Conservation (phyloP, 108 stramenopile species). For the Aurantiochytrium sp. region DNA sequence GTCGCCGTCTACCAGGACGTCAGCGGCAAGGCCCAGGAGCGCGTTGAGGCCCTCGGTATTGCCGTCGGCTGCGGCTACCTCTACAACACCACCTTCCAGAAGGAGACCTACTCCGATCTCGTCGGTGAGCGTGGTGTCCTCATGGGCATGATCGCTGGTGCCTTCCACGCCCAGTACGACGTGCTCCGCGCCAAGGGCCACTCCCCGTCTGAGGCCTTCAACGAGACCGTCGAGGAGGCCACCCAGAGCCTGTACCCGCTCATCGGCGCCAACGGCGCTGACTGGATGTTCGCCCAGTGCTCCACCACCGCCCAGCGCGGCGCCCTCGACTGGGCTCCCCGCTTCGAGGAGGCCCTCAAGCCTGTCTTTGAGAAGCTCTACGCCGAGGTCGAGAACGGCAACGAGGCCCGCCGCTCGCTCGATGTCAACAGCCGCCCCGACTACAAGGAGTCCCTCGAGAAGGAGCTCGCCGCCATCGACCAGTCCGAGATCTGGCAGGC, state of each 20-base stretch:
- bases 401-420: conserved; percentile 6
- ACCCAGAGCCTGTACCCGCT: conserved; percentile 20
- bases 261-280: conserved; percentile 1
- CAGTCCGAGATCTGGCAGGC: conserved; percentile 7
- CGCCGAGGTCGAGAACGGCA: conserved; percentile 21
- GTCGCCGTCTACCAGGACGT: conserved; percentile 3
- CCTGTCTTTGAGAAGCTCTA: conserved; percentile 18
- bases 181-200: conserved; percentile 17
- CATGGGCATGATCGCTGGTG: conserved; percentile 17
- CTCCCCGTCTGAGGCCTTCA: conserved; percentile 13
- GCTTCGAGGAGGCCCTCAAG: conserved; percentile 12
- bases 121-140: conserved; percentile 18
- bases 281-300: conserved; percentile 10
- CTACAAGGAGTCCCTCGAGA: conserved; percentile 17
- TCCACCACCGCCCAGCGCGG: conserved; percentile 19
- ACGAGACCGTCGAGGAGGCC: conserved; percentile 20
- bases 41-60: background rate
- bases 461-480: background rate
- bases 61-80: conserved; percentile 18
- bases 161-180: conserved; percentile 20
- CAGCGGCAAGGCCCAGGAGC: conserved; percentile 12
- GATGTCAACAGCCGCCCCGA: background rate
- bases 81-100: conserved; percentile 19
- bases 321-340: background rate
- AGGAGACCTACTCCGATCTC: conserved; percentile 13